Conservation (phyloP, 306 rosid species). For the Quercus ilex region DNA sequence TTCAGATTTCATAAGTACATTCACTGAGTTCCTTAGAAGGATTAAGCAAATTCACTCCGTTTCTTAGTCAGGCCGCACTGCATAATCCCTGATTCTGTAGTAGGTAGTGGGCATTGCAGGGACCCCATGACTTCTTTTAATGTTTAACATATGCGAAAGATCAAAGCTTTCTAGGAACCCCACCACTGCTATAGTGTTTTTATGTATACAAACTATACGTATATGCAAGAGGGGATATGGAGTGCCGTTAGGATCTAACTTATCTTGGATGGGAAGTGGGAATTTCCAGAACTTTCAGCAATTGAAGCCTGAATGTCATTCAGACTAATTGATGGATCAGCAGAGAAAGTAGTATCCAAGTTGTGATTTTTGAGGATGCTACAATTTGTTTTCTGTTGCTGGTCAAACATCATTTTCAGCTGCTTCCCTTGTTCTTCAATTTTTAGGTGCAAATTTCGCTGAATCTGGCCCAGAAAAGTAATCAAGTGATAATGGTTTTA, state of each 20-base stretch:
- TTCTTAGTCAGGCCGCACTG: background rate
- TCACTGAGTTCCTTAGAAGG: conserved; percentile 11
- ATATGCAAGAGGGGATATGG: background rate
- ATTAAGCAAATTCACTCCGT: background rate
- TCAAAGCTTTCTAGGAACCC: background rate
- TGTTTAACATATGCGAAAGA: background rate
- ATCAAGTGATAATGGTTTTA: background rate
- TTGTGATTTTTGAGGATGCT: conserved; percentile 19
- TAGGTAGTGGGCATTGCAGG: background rate
- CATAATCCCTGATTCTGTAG: background rate
- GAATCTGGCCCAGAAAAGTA: conserved; percentile 31
- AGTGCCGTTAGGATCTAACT: conserved; percentile 27
- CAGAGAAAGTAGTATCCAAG: conserved; percentile 17
- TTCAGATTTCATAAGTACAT: conserved; percentile 1
- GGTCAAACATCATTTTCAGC: conserved; percentile 55
- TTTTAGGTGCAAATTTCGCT: conserved; percentile 40
- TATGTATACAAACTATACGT: background rate
- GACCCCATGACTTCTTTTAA: background rate
- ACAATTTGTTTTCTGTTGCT: conserved; percentile 39
- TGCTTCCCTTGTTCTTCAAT: conserved; percentile 65
- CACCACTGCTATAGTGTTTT: background rate
- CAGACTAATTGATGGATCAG: conserved; percentile 16
- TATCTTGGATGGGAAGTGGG: conserved; percentile 32
- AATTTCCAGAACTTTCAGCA: conserved; percentile 32
- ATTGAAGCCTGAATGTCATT: conserved; percentile 30